A percentile compares a stretch with the other conserved stretches of the same genome.
Conservation (phyloP, 768 basidiomycete species). For the Ephemerocybe angulata region DNA sequence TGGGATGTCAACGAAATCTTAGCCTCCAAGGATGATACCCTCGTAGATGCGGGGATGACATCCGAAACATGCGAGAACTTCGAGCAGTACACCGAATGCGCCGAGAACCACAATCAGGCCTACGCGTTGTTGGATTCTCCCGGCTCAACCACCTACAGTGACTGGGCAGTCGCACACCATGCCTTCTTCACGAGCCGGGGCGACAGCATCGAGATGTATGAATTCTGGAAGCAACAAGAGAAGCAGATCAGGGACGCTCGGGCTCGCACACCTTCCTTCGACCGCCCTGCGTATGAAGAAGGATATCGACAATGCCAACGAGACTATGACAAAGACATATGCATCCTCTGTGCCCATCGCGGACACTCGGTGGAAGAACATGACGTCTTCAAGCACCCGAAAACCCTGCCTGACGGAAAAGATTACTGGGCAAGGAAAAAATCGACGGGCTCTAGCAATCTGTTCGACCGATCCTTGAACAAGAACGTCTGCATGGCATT, state of each 20-base stretch:
- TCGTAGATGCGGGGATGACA: not conserved
- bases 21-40: not conserved
- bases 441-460: not conserved
- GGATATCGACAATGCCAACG: not conserved
- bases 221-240: no score
- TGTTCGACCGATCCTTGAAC: not conserved
- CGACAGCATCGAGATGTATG: no score
- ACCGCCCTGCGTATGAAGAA: not conserved
- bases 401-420: not conserved
- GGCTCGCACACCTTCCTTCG: not conserved
- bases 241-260: not conserved
- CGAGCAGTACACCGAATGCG: not conserved
- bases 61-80: not conserved
- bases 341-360: not conserved
- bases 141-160: not conserved
- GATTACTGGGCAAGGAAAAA: not conserved
- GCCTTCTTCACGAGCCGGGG: no score
- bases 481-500: constrained; percentile 3
- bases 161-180: not conserved
- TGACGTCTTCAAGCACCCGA: not conserved
- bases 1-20: not conserved
- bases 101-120: not conserved
- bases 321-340: not conserved
- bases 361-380: not conserved
- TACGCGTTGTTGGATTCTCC: not conserved